A percentile compares a stretch with the other conserved stretches of the same genome.
Evolutionary conservation across 163 green algal species (phyloP).

Genomic region (Prototheca stagnorum): DNA sequence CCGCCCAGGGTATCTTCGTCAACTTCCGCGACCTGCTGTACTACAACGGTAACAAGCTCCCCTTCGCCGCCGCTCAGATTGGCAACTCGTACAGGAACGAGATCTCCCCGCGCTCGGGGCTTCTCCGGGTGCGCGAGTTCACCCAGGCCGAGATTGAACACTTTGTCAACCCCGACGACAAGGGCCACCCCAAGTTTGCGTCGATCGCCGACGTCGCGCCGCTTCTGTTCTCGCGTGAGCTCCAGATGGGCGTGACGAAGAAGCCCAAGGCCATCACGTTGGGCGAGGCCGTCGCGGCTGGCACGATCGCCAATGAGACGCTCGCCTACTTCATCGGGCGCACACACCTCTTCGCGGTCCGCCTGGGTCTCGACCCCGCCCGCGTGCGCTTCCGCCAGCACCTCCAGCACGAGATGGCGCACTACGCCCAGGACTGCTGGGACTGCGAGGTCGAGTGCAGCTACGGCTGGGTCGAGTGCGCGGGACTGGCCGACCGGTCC

Average conservation of each 20-base stretch:
- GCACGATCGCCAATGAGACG: conserved; percentile 95
- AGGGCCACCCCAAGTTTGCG: conserved; percentile 81
- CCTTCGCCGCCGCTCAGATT: conserved; percentile 92
- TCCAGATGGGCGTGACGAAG: conserved; percentile 65
- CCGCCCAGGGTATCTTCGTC: conserved; percentile 97
- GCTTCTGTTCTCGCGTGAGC: conserved; percentile 67
- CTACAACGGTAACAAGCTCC: conserved; percentile 93
- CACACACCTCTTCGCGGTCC: conserved; percentile 81
- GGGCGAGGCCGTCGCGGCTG: conserved; percentile 51
- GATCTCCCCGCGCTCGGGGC: conserved; percentile 73
- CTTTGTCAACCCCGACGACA: conserved; percentile 86
- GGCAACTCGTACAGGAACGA: conserved; percentile 94
- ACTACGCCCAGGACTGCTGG: conserved; percentile 94
- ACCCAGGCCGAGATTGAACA: conserved; percentile 98
- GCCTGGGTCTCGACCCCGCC: conserved; percentile 61
- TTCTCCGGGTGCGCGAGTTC: conserved; percentile 96
- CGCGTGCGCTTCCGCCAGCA: conserved; percentile 87
- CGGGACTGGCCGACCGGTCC: conserved; percentile 82
- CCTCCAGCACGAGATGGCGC: conserved; percentile 91
- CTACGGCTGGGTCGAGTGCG: conserved; percentile 98
- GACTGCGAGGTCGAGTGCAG: conserved; percentile 90
- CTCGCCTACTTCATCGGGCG: conserved; percentile 98
- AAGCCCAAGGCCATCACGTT: conserved; percentile 56
- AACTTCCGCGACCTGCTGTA: conserved; percentile 98
- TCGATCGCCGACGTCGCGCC: conserved; percentile 57